Conservation (phyloP, 2,329 filamentous ascomycete species). For the Fusarium fracticaudum region DNA sequence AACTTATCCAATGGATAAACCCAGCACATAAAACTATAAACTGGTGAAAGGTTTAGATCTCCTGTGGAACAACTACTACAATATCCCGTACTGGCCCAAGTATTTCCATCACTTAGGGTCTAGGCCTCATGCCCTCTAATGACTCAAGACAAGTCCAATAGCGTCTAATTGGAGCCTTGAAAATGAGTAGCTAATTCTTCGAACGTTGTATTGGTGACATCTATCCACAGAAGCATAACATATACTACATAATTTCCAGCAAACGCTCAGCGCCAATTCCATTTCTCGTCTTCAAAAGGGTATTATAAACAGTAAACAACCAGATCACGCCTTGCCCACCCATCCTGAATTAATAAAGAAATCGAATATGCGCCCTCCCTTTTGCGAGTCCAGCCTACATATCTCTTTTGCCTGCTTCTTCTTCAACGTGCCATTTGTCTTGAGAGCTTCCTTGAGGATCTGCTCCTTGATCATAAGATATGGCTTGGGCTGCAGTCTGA, state of each 20-base stretch:
- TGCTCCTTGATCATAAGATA: constrained; percentile 95
- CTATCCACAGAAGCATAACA: constrained; percentile 6
- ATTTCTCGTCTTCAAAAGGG: constrained; percentile 31
- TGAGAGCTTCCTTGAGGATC: constrained; percentile 89
- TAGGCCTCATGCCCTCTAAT: not conserved
- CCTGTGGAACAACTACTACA: not conserved
- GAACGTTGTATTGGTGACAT: constrained; percentile 10
- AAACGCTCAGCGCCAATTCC: constrained; percentile 32
- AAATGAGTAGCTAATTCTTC: not conserved
- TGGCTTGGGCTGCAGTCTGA: constrained; percentile 90
- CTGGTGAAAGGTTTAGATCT: not conserved
- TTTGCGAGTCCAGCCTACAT: constrained; percentile 83
- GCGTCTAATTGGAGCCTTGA: not conserved
- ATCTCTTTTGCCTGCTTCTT: constrained; percentile 94
- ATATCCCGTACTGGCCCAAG: too few species aligned
- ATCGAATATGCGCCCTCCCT: constrained; percentile 88
- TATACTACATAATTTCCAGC: not conserved
- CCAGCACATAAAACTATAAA: not conserved
- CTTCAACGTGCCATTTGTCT: constrained; percentile 86
- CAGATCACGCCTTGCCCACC: constrained; percentile 79
- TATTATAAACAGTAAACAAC: constrained; percentile 37
- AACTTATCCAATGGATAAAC: not conserved
- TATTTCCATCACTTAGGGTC: not conserved
- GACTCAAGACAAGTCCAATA: not conserved
- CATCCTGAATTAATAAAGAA: constrained; percentile 94